Evolutionary conservation across 805 yeast species (phyloP).

Genomic region (Wickerhamomyces bovis): DNA sequence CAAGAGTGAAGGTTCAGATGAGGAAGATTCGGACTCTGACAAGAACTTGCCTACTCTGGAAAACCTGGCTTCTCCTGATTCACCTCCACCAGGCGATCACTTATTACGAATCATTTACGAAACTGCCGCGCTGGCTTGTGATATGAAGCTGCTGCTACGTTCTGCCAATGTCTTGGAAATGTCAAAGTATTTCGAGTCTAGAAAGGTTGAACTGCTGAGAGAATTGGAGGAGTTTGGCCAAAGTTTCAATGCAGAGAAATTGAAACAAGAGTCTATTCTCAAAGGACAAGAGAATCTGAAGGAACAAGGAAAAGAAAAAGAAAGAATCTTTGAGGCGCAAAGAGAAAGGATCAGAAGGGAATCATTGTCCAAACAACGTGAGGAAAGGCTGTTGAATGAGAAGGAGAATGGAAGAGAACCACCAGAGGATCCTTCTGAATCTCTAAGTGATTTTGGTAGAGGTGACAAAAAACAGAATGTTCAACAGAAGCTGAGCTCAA

Average conservation of each 20-base stretch:
- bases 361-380: not conserved
- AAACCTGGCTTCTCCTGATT: conserved; percentile 47
- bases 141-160: conserved; percentile 55
- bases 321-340: not conserved
- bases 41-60: conserved; percentile 42
- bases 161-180: conserved; percentile 49
- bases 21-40: conserved; percentile 1
- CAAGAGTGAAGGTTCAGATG: conserved; percentile 17
- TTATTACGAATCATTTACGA: conserved; percentile 58
- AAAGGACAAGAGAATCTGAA: not conserved
- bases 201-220: conserved; percentile 17
- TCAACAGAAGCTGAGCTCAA: not conserved
- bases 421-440: not conserved
- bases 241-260: conserved; percentile 2
- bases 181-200: conserved; percentile 32
- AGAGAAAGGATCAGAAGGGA: not conserved
- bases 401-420: not conserved
- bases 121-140: conserved; percentile 54
- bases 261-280: not conserved
- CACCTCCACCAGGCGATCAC: conserved; percentile 49
- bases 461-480: not conserved
- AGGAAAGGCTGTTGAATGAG: not conserved
- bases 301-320: not conserved
- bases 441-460: not conserved
- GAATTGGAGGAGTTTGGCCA: conserved; percentile 13